Conservation (phyloP, 371 early-diverging fungal genomes). For the Mortierella sp. region DNA sequence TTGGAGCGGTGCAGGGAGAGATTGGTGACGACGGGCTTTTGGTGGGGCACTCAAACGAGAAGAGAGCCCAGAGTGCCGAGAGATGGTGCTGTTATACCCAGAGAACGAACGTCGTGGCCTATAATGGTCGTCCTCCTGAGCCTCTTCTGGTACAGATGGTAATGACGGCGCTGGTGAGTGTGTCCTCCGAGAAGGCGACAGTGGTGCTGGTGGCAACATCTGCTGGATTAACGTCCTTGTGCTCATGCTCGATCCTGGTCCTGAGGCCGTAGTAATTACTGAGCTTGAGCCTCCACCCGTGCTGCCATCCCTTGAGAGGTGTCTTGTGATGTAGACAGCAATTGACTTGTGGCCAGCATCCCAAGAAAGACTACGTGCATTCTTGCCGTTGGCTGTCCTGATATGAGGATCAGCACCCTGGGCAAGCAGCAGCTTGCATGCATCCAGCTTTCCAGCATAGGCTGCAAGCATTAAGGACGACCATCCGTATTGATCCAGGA, state of each 20-base stretch:
- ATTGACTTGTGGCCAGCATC: constrained; percentile 56
- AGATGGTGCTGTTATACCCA: constrained; percentile 39
- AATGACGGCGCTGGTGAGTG: constrained; percentile 46
- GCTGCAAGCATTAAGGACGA: constrained; percentile 62
- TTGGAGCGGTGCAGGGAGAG: constrained; percentile 14
- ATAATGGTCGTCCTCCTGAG: constrained; percentile 22
- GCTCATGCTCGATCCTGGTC: constrained; percentile 26
- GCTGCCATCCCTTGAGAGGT: constrained; percentile 15
- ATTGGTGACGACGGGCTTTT: constrained; percentile 27
- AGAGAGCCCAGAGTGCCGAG: constrained; percentile 33
- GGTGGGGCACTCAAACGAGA: constrained; percentile 18
- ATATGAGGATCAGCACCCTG: constrained; percentile 55
- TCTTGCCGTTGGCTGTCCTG: constrained; percentile 55
- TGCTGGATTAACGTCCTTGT: constrained; percentile 32
- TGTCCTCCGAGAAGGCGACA: constrained; percentile 45
- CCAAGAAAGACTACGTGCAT: constrained; percentile 56
- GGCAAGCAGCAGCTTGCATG: constrained; percentile 52
- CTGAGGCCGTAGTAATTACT: background rate
- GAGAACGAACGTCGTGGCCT: constrained; percentile 40
- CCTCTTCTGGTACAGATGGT: constrained; percentile 46
- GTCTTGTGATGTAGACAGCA: constrained; percentile 49
- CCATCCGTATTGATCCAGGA: constrained; percentile 60
- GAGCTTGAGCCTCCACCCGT: constrained; percentile 5
- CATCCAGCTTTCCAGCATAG: constrained; percentile 50
- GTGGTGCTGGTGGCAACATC: constrained; percentile 29